A percentile compares a stretch with the other conserved stretches of the same genome.
phyloP scores from a whole-genome alignment of 1,284 basidiomycete genomes.

The Trametes hirsuta region DNA sequence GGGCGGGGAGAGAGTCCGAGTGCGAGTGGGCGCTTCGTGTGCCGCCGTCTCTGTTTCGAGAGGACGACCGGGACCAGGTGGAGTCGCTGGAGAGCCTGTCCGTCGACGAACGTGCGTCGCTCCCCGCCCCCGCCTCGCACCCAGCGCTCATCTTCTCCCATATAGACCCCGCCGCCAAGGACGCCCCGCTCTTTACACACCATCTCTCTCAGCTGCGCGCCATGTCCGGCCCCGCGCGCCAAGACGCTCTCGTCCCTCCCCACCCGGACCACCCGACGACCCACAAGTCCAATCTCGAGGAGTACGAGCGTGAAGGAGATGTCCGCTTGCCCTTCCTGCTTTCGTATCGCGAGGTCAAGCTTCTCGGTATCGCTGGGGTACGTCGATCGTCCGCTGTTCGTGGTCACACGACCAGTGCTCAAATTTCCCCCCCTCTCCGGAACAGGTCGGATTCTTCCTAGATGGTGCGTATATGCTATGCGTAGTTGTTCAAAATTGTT shows the following conservation, averaged over 20 bases:
- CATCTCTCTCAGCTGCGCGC: neutral
- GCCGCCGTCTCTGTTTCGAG: neutral
- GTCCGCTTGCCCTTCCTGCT: conserved; percentile 50
- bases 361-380: conserved; percentile 64
- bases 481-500: neutral
- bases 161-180: conserved; percentile 2
- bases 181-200: neutral
- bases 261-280: conserved; percentile 6
- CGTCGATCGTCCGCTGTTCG: conserved; percentile 26
- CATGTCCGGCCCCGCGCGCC: conserved; percentile 7
- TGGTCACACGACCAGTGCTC: conserved; percentile 11
- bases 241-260: conserved; percentile 3
- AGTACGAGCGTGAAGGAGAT: conserved; percentile 48
- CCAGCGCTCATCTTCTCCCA: neutral
- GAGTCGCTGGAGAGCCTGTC: conserved; percentile 7
- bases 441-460: conserved; percentile 69
- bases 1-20: neutral
- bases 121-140: neutral
- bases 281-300: conserved; percentile 41
- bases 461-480: conserved; percentile 50
- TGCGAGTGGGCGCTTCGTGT: neutral
- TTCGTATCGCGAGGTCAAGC: conserved; percentile 53
- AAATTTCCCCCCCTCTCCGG: conserved; percentile 3
- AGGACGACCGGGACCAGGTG: neutral
- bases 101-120: conserved; percentile 15